phyloP scores from a whole-genome alignment of 176 grass and related monocot species.

The Triticum urartu region DNA sequence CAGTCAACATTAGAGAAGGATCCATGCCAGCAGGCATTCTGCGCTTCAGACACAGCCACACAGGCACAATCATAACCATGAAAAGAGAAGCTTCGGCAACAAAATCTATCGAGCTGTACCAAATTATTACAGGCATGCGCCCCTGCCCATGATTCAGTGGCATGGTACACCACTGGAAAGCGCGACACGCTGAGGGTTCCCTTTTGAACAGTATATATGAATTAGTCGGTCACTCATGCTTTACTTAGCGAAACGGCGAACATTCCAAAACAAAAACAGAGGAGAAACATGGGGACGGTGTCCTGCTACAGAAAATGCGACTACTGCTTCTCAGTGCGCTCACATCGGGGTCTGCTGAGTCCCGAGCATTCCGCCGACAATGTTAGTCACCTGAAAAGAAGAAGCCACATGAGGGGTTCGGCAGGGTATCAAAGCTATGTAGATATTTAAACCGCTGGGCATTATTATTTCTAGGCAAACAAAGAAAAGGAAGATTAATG shows the following conservation, averaged over 20 bases:
- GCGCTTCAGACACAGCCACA: not conserved
- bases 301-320: constrained; percentile 32
- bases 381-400: constrained; percentile 81
- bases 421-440: not conserved
- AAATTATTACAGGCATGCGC: constrained; percentile 48
- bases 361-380: constrained; percentile 87
- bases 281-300: constrained; percentile 20
- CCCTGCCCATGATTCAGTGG: constrained; percentile 33
- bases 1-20: not conserved
- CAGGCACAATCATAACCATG: not conserved
- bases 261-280: constrained; percentile 27
- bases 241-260: not conserved
- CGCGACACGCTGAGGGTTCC: not conserved
- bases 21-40: not conserved
- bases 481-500: not conserved
- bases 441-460: not conserved
- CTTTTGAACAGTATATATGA: constrained; percentile 25
- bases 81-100: not conserved
- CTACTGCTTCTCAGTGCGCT: constrained; percentile 13
- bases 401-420: not conserved
- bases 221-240: constrained; percentile 20
- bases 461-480: not conserved
- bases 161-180: constrained; percentile 37
- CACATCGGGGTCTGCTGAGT: constrained; percentile 63
- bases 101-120: constrained; percentile 43